These are phyloP conservation scores for Claviceps maximensis DNA, from an alignment of 2,329 filamentous ascomycete species.

Conservation along the genomic window DNA sequence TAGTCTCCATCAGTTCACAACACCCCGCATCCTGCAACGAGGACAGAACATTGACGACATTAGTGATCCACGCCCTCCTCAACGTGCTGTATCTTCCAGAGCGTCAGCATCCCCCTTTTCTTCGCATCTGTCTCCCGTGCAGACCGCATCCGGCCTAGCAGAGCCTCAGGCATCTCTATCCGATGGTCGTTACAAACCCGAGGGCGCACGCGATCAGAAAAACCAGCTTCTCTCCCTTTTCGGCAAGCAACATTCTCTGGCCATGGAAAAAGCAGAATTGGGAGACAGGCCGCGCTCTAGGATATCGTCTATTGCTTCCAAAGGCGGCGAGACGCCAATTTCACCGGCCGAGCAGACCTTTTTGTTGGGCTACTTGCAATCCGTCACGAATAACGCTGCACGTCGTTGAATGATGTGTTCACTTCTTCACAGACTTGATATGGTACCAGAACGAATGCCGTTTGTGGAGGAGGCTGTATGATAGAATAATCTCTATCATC, in stretches of 20 bases:
- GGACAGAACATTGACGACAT: slow-evolving; percentile 17
- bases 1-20: slow-evolving; percentile 8
- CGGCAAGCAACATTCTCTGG: slow-evolving; percentile 25
- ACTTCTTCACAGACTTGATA: background rate
- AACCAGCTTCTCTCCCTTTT: slow-evolving; percentile 47
- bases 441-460: background rate
- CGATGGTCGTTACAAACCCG: slow-evolving; percentile 9
- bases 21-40: slow-evolving; percentile 23
- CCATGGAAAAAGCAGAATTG: background rate
- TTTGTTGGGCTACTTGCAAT: slow-evolving; percentile 60
- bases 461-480: background rate
- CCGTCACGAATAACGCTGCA: slow-evolving; percentile 29
- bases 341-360: slow-evolving; percentile 64
- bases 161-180: background rate
- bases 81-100: slow-evolving; percentile 11
- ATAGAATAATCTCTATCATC: background rate
- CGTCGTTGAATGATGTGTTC: slow-evolving; percentile 12
- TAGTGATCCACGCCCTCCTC: background rate
- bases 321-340: slow-evolving; percentile 35
- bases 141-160: background rate
- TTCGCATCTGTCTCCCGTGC: slow-evolving; percentile 7
- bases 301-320: slow-evolving; percentile 31
- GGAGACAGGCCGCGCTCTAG: slow-evolving; percentile 19
- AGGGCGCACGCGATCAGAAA: slow-evolving; percentile 20
- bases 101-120: slow-evolving; percentile 12